Evolutionary conservation across 2,329 filamentous ascomycete genomes (phyloP).

Genomic region (Diaporthe citri): DNA sequence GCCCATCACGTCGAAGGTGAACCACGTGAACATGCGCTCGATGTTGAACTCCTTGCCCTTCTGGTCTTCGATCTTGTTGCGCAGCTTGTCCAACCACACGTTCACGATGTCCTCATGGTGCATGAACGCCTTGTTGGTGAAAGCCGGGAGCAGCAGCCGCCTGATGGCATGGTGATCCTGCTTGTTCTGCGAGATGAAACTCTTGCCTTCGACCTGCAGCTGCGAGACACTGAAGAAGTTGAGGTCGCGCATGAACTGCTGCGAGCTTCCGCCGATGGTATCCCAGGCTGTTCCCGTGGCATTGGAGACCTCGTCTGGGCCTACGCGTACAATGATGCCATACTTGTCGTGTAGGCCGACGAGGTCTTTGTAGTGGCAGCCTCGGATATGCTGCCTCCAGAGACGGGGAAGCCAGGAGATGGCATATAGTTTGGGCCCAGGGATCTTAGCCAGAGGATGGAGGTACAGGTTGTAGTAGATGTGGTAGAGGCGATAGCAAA

Average conservation of each 20-base stretch:
- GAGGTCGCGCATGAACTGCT: not conserved
- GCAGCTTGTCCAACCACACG: not conserved
- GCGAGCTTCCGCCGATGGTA: not conserved
- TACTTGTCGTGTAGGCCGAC: not conserved
- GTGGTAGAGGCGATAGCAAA: not conserved
- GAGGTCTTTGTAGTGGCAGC: not conserved
- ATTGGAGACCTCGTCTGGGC: not conserved
- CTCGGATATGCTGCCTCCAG: not conserved
- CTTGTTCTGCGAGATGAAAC: not conserved
- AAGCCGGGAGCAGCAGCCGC: not conserved
- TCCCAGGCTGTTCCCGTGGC: not conserved
- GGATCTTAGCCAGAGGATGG: not conserved
- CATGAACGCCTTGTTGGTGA: not conserved
- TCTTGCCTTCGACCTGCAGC: not conserved
- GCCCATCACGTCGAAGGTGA: not conserved
- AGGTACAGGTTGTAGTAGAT: not conserved
- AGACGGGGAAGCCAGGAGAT: not conserved
- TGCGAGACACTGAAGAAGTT: not conserved
- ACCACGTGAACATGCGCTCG: not conserved
- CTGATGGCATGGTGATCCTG: not conserved
- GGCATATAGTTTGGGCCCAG: not conserved
- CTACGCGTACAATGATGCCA: not conserved
- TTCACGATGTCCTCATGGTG: not conserved
- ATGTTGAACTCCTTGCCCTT: not conserved
- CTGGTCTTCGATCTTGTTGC: not conserved